Evolutionary conservation across 108 stramenopile genomes (phyloP), one percentile per base, ranked within the genome.

Genomic region (Discostella pseudostelligera): DNA sequence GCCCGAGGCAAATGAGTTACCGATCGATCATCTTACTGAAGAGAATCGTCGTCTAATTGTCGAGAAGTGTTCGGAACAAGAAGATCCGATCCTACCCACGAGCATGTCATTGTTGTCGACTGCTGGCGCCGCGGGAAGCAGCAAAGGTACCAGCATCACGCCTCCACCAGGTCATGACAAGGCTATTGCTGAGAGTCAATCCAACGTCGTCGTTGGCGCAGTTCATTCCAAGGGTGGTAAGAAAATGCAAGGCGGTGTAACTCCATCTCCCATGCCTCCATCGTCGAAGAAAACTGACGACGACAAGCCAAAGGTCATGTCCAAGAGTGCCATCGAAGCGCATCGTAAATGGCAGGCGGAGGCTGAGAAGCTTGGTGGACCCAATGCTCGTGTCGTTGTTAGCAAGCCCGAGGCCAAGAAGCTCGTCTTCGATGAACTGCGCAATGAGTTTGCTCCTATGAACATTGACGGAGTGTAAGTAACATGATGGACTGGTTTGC

Each of bases 381-480:
- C 70, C 10, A 76, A 81, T 68, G 87, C 72, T 14, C 68, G 79
- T 3, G 85, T 92, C 60, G 65, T 88, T 17, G 83, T 92, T 10
- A 76, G 72, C 67, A 87, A 84, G 59, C 57, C 70, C 0, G 75
- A 58, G n/a, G 88, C 87, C 0, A 89, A 89, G 72, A 86, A 92
- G 68, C 21, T 85, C 19, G 79, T 92, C 32, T 86, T 83, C 56
- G 87, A 89, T 49, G 50, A 79, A 45, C 48, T 89, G 51, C 68
- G 76, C 42, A 85, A 89, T 63, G 65, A 59, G n/a, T 88, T 92
- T 56, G 48, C 63, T 26, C 91, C 91, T 9, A 86, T 89, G 84
- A 89, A 92, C 54, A 88, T 92, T 55, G 86, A 85, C 2, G 74
- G 86, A 40, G 69, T 89, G 43, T 83, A 79, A 77, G 80, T 81